Percentiles rank a stretch among this genome's conserved stretches.
Conservation (phyloP, 1,284 basidiomycete species). For the Macrocybe sp. region DNA sequence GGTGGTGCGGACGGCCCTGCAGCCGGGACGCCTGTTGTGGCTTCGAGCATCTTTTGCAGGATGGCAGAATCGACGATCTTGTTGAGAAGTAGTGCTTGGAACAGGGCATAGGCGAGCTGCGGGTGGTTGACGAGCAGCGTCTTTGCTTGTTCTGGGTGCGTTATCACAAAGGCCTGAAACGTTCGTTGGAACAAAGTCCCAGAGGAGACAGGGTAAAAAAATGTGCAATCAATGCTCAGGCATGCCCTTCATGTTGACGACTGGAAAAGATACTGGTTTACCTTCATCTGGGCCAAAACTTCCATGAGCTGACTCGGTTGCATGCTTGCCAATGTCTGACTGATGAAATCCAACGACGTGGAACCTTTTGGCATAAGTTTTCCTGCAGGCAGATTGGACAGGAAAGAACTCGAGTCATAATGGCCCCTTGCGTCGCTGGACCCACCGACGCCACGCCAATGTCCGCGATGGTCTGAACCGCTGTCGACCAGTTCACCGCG, state of each 20-base stretch:
- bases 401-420: constrained; percentile 45
- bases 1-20: constrained; percentile 22
- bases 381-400: constrained; percentile 74
- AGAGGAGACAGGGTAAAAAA: constrained; percentile 3
- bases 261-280: constrained; percentile 30
- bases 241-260: neutral
- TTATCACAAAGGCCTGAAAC: constrained; percentile 79
- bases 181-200: neutral
- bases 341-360: constrained; percentile 82
- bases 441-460: constrained; percentile 44
- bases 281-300: constrained; percentile 98
- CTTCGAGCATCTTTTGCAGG: constrained; percentile 66
- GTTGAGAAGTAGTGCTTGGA: constrained; percentile 92
- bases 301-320: constrained; percentile 86
- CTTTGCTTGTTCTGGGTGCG: constrained; percentile 87
- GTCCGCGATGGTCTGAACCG: constrained; percentile 44
- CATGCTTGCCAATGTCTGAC: constrained; percentile 81
- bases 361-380: constrained; percentile 72
- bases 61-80: constrained; percentile 91
- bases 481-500: constrained; percentile 63
- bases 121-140: constrained; percentile 80
- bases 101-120: constrained; percentile 93
- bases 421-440: constrained; percentile 23
- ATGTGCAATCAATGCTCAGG: no score
- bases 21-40: constrained; percentile 28